A percentile compares a stretch with the other conserved stretches of the same genome.
Conservation (phyloP, 768 basidiomycete genomes). For the Hortiboletus campestris region DNA sequence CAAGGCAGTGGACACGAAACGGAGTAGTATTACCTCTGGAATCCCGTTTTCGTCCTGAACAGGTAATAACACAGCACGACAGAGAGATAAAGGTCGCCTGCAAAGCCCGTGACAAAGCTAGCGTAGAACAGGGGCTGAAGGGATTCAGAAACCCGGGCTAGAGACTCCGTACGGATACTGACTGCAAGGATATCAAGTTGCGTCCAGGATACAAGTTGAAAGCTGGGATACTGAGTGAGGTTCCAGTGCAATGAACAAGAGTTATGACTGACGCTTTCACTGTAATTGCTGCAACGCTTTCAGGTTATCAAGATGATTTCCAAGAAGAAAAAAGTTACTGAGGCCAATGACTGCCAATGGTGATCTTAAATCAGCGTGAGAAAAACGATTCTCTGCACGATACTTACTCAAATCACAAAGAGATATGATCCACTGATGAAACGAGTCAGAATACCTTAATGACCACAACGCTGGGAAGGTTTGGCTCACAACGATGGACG, state of each 20-base stretch:
- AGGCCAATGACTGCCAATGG: constrained; percentile 8
- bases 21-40: constrained; percentile 37
- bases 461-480: background rate
- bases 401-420: constrained; percentile 46
- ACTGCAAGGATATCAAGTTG: constrained; percentile 42
- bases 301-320: background rate
- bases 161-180: constrained; percentile 3
- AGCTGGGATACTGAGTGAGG: constrained; percentile 30
- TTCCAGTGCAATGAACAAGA: background rate
- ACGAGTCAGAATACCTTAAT: constrained; percentile 2
- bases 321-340: constrained; percentile 1
- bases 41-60: constrained; percentile 49
- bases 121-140: constrained; percentile 48
- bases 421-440: constrained; percentile 37
- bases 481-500: constrained; percentile 45
- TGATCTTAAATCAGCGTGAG: background rate
- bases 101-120: constrained; percentile 49
- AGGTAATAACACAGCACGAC: constrained; percentile 49
- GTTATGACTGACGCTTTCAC: constrained; percentile 44
- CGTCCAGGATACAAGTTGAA: constrained; percentile 35
- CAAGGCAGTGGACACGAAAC: background rate
- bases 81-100: constrained; percentile 52
- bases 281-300: constrained; percentile 43
- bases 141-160: background rate
- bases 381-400: background rate